Percentiles rank a stretch among this genome's conserved stretches.
Conservation (phyloP, 495 filamentous ascomycete species). For the Neurospora sp. region DNA sequence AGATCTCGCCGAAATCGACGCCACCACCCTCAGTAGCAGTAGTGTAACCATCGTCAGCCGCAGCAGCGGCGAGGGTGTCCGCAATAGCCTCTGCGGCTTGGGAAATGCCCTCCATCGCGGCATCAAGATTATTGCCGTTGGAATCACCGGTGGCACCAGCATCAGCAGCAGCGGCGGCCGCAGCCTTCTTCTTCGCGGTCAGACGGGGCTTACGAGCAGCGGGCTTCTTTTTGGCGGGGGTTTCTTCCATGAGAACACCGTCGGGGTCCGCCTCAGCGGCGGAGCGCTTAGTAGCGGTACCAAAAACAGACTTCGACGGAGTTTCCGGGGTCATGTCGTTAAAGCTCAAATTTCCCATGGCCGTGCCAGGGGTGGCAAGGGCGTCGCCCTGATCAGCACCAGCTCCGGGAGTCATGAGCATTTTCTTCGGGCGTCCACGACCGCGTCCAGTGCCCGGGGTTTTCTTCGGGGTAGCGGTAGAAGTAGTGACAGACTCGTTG, state of each 20-base stretch:
- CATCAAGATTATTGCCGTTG: not conserved
- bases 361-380: not conserved
- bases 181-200: not conserved
- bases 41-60: not conserved
- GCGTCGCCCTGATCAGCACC: not conserved
- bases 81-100: not conserved
- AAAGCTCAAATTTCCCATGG: not conserved
- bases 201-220: not conserved
- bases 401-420: not conserved
- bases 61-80: not conserved
- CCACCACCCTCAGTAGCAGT: not conserved
- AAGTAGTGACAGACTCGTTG: not conserved
- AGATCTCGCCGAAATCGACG: not conserved
- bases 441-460: no score
- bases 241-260: not conserved
- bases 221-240: not conserved
- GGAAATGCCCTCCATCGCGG: not conserved
- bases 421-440: not conserved
- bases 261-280: not conserved
- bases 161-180: not conserved
- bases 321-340: not conserved
- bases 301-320: not conserved
- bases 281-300: not conserved
- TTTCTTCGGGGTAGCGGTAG: not conserved
- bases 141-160: not conserved